Conservation (phyloP, 345 rosid species). For the Citrus unshiu region DNA sequence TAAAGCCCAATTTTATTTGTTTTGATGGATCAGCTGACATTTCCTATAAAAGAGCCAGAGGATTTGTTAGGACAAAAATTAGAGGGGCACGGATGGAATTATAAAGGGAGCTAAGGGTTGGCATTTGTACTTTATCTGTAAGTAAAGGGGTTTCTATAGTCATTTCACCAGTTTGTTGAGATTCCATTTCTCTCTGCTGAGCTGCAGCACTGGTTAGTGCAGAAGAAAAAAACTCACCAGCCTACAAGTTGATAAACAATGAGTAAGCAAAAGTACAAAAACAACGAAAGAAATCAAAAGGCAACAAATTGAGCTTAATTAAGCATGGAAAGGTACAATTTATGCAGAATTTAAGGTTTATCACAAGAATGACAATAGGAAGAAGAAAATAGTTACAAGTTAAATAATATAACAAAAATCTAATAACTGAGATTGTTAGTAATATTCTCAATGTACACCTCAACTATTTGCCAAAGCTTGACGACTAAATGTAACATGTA, state of each 20-base stretch:
- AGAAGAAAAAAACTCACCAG: conserved; percentile 78
- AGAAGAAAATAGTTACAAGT: not conserved
- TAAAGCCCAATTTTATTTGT: conserved; percentile 87
- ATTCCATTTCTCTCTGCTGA: conserved; percentile 67
- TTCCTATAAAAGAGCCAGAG: conserved; percentile 41
- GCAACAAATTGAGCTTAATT: not conserved
- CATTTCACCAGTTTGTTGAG: conserved; percentile 51
- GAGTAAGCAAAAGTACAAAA: not conserved
- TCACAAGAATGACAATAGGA: not conserved
- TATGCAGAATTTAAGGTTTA: not conserved
- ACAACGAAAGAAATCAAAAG: not conserved
- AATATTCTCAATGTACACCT: not conserved
- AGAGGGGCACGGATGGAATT: not conserved
- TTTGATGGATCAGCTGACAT: conserved; percentile 60
- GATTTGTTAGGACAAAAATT: not conserved
- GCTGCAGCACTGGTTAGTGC: conserved; percentile 70
- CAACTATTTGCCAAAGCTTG: not conserved
- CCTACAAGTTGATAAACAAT: conserved; percentile 33
- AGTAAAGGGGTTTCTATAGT: conserved; percentile 75
- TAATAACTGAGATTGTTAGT: not conserved
- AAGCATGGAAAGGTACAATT: not conserved
- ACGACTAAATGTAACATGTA: not conserved
- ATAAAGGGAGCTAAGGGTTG: not conserved
- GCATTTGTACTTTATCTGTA: conserved; percentile 48
- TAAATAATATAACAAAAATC: not conserved